phyloP scores from a whole-genome alignment of 345 rosid species.

The Eucalyptus microcorys region DNA sequence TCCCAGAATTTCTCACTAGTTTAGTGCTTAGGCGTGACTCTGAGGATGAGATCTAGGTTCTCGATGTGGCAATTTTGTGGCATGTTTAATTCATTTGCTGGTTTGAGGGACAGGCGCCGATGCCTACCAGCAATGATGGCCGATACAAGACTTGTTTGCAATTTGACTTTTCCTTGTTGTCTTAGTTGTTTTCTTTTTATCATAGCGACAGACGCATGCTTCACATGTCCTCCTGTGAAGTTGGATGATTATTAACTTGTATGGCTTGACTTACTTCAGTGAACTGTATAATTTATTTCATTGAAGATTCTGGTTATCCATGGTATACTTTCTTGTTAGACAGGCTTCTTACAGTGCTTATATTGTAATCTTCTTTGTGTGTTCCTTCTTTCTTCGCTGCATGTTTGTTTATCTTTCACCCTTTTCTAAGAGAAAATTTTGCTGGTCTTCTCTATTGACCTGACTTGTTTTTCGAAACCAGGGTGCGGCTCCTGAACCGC shows the following conservation, averaged over 20 bases:
- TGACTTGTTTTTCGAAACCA: neutral
- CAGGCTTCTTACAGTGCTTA: neutral
- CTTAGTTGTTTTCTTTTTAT: neutral
- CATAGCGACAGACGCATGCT: neutral
- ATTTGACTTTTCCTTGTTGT: neutral
- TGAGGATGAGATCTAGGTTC: neutral
- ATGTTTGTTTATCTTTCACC: neutral
- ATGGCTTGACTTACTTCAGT: neutral
- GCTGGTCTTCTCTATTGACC: neutral
- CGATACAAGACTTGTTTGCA: neutral
- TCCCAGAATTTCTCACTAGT: neutral
- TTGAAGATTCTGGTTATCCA: neutral
- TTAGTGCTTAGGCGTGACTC: neutral
- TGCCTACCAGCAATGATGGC: neutral
- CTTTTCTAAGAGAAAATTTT: neutral
- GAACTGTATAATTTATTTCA: neutral
- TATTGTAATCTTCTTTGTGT: neutral
- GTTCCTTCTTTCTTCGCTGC: neutral
- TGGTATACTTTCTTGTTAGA: neutral
- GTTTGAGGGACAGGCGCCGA: neutral
- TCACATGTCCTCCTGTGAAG: neutral
- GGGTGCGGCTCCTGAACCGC: slow-evolving; percentile 36
- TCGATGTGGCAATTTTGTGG: neutral
- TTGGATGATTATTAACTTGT: neutral
- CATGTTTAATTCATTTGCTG: neutral